Base-by-base conservation (phyloP, 345 rosid species). In the Gossypium herbaceum region DNA sequence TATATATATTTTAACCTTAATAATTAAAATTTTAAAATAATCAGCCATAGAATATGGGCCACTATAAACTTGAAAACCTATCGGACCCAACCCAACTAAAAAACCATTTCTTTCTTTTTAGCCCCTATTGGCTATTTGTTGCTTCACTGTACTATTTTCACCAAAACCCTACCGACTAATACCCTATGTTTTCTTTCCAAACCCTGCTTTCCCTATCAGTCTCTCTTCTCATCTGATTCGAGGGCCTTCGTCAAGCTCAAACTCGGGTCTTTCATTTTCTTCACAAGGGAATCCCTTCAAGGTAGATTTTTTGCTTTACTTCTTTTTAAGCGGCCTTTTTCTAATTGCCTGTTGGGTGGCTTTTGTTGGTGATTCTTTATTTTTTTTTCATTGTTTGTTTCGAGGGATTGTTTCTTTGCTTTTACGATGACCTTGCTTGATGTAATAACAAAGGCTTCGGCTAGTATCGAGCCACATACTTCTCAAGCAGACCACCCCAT, bases 381-480 rank as follows among this genome's bases (percentile, higher is more conserved):
- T 5, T 15, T 47, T 47, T 10, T 45, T 67, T 22, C 55, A 45
- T 47, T 75, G 12, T 39, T 73, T 58, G 41, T 44, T 54, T 56
- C 22, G 6, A 71, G 55, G 34, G 25, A 10, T 70, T 77, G 39
- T 62, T 71, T 34, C 39, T 64, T 54, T 16, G 20, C 51, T 47
- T n/a, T 67, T 4, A 71, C 75, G 70, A 90, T 92, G 95, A 86
- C 88, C 27, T 81, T 90, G 82, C 87, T 92, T 72, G 94, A 92
- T 72, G 84, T 83, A 72, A 84, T 92, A 70, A 82, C 88, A 3
- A 87, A 87, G 74, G 88, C 93, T 1, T 68, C 81, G 9, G 81
- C 82, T 72, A 84, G 77, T 61, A 79, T 29, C 3, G 84, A 84
- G 29, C 71, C 66, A 16, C 47, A 50, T 45, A 75, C 68, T 20